Evolutionary conservation across 441 rosid species (phyloP).

Genomic region (Macaranga tanarius): DNA sequence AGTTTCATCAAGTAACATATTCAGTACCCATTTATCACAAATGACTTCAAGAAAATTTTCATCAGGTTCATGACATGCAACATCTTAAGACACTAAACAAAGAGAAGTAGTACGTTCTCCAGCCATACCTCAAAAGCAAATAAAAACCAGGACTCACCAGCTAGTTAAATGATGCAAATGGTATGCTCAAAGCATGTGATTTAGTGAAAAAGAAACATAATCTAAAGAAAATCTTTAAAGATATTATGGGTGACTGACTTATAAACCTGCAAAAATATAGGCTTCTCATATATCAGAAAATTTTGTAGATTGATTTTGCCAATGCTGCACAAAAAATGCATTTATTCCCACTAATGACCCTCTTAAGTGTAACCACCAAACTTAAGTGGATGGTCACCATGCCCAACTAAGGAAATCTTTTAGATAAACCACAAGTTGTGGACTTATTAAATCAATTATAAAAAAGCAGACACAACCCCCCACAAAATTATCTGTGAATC

Average conservation of each 20-base stretch:
- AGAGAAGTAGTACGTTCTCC: conserved; percentile 2
- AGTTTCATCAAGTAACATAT: not conserved
- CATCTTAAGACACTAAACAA: not conserved
- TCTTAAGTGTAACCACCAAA: not conserved
- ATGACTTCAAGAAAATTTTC: not conserved
- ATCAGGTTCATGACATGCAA: not conserved
- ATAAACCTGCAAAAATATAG: not conserved
- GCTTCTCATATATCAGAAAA: not conserved
- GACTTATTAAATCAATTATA: not conserved
- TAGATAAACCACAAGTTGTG: not conserved
- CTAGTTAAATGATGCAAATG: not conserved
- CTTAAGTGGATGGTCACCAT: not conserved
- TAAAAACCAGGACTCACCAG: not conserved
- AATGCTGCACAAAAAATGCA: not conserved
- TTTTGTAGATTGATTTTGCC: not conserved
- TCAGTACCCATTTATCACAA: not conserved
- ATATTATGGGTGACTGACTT: not conserved
- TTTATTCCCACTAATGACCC: not conserved
- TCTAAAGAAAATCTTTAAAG: not conserved
- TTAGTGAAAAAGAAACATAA: not conserved
- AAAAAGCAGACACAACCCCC: too few relatives aligned
- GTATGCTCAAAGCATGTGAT: not conserved
- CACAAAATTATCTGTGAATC: conserved; percentile 9
- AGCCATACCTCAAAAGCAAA: not conserved
- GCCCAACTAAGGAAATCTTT: not conserved